Conservation (phyloP, 768 basidiomycete species). For the Suillus bovinus region DNA sequence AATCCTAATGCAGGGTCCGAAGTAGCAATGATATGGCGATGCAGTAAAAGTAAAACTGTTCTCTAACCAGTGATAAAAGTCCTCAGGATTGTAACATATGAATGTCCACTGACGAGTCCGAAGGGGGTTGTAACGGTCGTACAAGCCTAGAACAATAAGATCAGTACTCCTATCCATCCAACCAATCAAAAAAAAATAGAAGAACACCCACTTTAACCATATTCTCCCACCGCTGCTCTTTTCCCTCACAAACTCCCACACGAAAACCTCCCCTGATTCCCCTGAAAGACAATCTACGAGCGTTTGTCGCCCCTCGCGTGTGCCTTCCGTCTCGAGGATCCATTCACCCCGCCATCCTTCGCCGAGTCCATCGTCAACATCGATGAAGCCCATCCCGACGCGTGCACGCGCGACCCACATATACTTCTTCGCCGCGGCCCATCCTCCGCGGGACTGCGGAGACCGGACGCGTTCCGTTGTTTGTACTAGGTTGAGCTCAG, state of each 20-base stretch:
- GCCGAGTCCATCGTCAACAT: conserved; percentile 44
- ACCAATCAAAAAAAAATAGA: neutral
- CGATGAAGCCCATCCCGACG: conserved; percentile 37
- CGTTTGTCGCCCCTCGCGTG: conserved; percentile 58
- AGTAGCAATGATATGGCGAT: neutral
- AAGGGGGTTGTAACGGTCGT: neutral
- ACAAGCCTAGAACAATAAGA: neutral
- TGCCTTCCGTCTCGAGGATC: conserved; percentile 80
- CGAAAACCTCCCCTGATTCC: conserved; percentile 33
- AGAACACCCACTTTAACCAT: conserved; percentile 59
- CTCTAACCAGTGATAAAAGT: conserved; percentile 3
- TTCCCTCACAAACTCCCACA: conserved; percentile 63
- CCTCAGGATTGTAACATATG: conserved; percentile 1
- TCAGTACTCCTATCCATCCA: neutral
- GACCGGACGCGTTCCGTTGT: conserved; percentile 46
- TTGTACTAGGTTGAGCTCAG: conserved; percentile 49
- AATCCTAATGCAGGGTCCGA: conserved; percentile 1
- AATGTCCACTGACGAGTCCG: neutral
- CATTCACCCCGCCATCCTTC: conserved; percentile 78
- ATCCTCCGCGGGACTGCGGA: conserved; percentile 60
- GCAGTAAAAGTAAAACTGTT: neutral
- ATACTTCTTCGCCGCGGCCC: conserved; percentile 58
- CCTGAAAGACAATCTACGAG: conserved; percentile 54
- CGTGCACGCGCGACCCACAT: conserved; percentile 64
- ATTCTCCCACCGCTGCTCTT: conserved; percentile 58